Percentiles rank a stretch among this genome's conserved stretches.
phyloP scores from a whole-genome alignment of 202 grass and related monocot species.

The Saccharum hybrid region DNA sequence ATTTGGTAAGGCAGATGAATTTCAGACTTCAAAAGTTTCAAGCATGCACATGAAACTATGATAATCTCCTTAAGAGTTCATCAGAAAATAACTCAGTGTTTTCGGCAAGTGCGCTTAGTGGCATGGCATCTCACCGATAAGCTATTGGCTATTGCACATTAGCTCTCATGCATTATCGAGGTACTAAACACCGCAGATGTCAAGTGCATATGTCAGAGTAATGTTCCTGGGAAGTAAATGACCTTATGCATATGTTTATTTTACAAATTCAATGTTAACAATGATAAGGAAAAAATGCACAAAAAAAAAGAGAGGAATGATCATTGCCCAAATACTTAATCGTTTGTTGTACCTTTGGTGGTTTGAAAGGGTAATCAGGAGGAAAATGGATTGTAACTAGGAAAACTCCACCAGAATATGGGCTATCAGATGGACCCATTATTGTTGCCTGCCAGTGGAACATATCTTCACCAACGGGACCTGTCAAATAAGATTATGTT shows the following conservation, averaged over 20 bases:
- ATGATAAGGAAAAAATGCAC: background rate
- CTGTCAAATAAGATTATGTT: constrained; percentile 48
- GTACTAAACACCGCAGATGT: background rate
- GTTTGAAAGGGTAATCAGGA: constrained; percentile 98
- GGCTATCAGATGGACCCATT: constrained; percentile 91
- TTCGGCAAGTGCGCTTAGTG: constrained; percentile 2
- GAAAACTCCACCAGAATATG: constrained; percentile 91
- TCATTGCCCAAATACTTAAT: background rate
- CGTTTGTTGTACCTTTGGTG: constrained; percentile 68
- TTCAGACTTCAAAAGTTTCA: background rate
- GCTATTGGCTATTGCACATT: constrained; percentile 5
- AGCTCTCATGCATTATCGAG: background rate
- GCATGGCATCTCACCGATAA: background rate
- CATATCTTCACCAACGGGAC: constrained; percentile 83
- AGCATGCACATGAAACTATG: background rate
- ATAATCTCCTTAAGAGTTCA: constrained; percentile 6
- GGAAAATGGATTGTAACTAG: constrained; percentile 95
- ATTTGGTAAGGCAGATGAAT: background rate
- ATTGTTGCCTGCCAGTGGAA: constrained; percentile 98
- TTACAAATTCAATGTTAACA: background rate
- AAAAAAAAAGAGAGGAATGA: background rate
- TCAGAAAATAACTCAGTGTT: constrained; percentile 1
- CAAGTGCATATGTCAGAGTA: constrained; percentile 10
- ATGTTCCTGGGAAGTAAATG: constrained; percentile 15
- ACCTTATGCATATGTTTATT: constrained; percentile 8